These are phyloP conservation scores for Centaurea solstitialis DNA, from an alignment of 129 eudicot genomes.

Conservation along the genomic window DNA sequence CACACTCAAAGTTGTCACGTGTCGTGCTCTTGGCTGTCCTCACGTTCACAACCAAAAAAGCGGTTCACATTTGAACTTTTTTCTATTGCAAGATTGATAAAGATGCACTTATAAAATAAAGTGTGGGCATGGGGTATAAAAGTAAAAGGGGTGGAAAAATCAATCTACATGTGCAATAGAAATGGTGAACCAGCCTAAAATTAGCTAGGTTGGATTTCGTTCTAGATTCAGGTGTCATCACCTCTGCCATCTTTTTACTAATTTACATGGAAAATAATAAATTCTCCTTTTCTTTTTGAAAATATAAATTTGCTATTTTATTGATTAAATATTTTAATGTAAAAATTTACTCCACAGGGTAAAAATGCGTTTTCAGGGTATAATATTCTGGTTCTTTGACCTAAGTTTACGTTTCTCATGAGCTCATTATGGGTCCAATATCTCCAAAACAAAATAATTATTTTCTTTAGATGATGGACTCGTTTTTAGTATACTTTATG, in stretches of 20 bases:
- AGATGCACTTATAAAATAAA: no score
- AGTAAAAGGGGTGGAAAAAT: neutral
- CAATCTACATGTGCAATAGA: neutral
- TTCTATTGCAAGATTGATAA: no score
- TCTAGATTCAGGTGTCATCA: neutral
- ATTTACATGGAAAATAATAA: neutral
- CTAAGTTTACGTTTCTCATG: neutral
- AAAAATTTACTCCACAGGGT: neutral
- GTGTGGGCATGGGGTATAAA: neutral
- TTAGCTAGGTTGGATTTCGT: neutral
- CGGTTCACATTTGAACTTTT: no score
- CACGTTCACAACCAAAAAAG: no score
- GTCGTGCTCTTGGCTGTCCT: no score
- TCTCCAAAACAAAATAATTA: no score
- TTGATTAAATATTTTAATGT: neutral
- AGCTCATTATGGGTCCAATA: no score
- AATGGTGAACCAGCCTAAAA: neutral
- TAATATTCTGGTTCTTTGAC: neutral
- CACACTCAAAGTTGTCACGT: no score
- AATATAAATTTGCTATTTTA: neutral
- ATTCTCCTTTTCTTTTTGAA: neutral
- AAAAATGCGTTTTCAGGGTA: neutral
- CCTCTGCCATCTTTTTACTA: neutral
- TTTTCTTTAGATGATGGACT: no score
- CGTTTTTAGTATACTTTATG: no score